Evolutionary conservation across 2,329 filamentous ascomycete genomes (phyloP), one percentile per base, ranked within the genome.

Genomic region (Lasiodiplodia sp.): DNA sequence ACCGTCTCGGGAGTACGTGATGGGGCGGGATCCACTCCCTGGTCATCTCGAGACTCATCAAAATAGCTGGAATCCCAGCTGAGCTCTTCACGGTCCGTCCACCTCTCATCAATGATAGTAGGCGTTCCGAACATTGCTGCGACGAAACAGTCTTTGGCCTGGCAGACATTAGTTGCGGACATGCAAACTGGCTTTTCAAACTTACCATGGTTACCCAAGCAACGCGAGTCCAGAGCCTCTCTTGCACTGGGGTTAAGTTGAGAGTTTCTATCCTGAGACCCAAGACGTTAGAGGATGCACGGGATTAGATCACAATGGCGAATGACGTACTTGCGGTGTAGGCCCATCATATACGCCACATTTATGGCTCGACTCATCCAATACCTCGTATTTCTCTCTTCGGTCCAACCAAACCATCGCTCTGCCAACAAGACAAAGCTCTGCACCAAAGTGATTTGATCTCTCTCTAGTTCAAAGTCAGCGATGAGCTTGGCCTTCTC

Each of bases 371-470:
- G 49, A 23, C 63, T 47, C 63, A 56, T 66, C 63, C 63, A 66
- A 11, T 66, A 66, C 16, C 63, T 44, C 10, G 63, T 55, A n/a
- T 66, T 66, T 21, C 63, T 56, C 12, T 66, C 63, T n/a, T 66
- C n/a, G 12, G 63, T 56, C 63, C 63, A 66, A n/a, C 63, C 51
- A 21, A 66, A 38, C 63, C 63, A 66, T 12, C 63, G 63, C 23
- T 66, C 63, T 4, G 34, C 49, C 12, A 66, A 37, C 10, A 66
- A 28, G 4, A 66, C 37, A 25, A 66, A 66, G 25, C 63, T 56
- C 37, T 66, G 63, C 1, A 66, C 31, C 12, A 66, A 51, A 8
- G 51, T 56, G 23, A 66, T 55, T 7, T 66, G 63, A n/a, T 66
- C 63, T 18, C 31, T 47, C 28, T 66, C 63, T 16, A 66, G 11